Evolutionary conservation across 495 filamentous ascomycete genomes (phyloP).

Genomic region (Podospora bellae-mahoneyi): DNA sequence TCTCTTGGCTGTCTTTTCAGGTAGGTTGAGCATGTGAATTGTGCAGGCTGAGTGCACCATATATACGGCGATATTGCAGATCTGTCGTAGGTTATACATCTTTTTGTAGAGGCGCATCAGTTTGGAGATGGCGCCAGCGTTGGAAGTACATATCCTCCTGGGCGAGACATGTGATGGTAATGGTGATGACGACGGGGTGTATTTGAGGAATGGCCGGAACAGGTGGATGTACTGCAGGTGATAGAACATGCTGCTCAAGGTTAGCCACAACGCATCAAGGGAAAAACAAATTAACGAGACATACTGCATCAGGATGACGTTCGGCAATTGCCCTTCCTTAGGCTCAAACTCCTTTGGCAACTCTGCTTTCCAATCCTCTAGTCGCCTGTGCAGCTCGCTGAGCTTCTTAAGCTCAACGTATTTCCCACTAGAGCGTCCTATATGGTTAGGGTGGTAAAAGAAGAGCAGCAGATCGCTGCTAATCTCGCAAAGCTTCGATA

Average conservation of each 20-base stretch:
- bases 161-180: slow-evolving; percentile 87
- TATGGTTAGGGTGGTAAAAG: slow-evolving; percentile 80
- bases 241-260: slow-evolving; percentile 77
- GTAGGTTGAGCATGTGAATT: slow-evolving; percentile 88
- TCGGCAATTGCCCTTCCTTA: slow-evolving; percentile 83
- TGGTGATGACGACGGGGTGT: slow-evolving; percentile 73
- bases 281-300: slow-evolving; percentile 32
- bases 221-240: slow-evolving; percentile 95
- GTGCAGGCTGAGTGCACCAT: slow-evolving; percentile 92
- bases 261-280: slow-evolving; percentile 20
- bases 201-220: slow-evolving; percentile 94
- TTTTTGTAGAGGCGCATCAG: slow-evolving; percentile 90
- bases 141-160: slow-evolving; percentile 83
- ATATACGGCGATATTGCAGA: slow-evolving; percentile 93
- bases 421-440: slow-evolving; percentile 56
- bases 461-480: slow-evolving; percentile 82
- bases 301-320: slow-evolving; percentile 92
- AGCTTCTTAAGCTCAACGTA: slow-evolving; percentile 84
- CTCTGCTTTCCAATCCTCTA: slow-evolving; percentile 87
- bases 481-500: slow-evolving; percentile 84
- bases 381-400: slow-evolving; percentile 81
- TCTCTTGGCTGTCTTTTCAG: slow-evolving; percentile 80
- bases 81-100: slow-evolving; percentile 83
- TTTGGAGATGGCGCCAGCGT: slow-evolving; percentile 85
- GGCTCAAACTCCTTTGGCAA: slow-evolving; percentile 85